Evolutionary conservation across 805 yeast genomes (phyloP), one percentile per base, ranked within the genome.

Genomic region (Yarrowia sp.): DNA sequence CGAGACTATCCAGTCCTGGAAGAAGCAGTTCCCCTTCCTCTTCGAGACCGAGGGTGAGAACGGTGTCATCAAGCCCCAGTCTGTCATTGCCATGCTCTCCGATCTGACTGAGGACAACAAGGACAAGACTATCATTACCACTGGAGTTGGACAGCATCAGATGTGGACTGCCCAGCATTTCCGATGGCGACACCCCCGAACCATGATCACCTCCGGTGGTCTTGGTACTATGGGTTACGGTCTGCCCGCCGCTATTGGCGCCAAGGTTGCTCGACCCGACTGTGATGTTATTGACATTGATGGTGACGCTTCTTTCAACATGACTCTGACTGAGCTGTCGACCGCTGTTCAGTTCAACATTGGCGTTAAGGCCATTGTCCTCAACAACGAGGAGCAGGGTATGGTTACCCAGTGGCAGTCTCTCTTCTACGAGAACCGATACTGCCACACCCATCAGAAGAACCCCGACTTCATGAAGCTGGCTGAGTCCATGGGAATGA

Each of bases 361-460:
- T 59, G 97, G 97, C 66, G 88, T 95, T 69, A 95, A 95, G 81
- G 84, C 90, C 67, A 82, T 91, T 76, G 87, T 95, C 65, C 81
- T 95, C 75, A 95, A 95, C 79, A 95, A 95, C 77, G 98, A 93
- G 80, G 99, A 95, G 81, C 99, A 95, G 81, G 99, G 99, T 75
- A 95, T 95, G 99, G 99, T 95, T 65, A 93, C 98, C 14, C 99
- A 95, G 78, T 95, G 99, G 99, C 99, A 95, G 81, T 89, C 97
- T 12, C 81, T 95, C 67, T 95, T 95, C 82, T 95, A 95, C 79
- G 96, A 93, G 77, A 93, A 93, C 79, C 86, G 99, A 79, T 95
- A 90, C 77, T 83, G 98, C n/a, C 98, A 95, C 79, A 93, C 99
- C 24, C 98, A 95, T 79, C 99, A 95, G 80, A 75, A 83, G 66